Percentiles rank a stretch among this genome's conserved stretches.
These are phyloP conservation scores for Trichophyton simii DNA, from an alignment of 2,329 filamentous ascomycete species.

Conservation along the genomic window DNA sequence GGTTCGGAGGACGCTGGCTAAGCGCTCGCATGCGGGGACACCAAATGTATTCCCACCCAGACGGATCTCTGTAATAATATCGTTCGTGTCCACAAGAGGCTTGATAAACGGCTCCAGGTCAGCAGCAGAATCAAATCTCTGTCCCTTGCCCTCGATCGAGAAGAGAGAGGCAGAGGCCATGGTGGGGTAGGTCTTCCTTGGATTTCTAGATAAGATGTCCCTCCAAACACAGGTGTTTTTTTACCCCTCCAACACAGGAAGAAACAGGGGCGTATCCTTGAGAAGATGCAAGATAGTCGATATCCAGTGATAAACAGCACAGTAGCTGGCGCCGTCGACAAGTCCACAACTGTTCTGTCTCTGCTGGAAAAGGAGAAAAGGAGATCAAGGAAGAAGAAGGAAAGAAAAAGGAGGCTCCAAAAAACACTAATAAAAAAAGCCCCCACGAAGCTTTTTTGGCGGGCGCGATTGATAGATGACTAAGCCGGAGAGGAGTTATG, in stretches of 20 bases:
- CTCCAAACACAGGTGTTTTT: neutral
- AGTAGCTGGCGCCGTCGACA: neutral
- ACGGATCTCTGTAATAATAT: constrained; percentile 67
- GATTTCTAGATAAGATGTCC: neutral
- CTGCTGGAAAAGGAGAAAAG: neutral
- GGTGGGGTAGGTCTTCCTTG: constrained; percentile 21
- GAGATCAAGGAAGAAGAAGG: neutral
- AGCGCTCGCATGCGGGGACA: constrained; percentile 70
- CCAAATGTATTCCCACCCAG: constrained; percentile 88
- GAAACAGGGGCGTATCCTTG: neutral
- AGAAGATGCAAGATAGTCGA: neutral
- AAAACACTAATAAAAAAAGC: neutral
- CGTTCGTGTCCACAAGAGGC: constrained; percentile 54
- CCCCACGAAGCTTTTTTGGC: neutral
- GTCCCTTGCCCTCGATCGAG: constrained; percentile 77
- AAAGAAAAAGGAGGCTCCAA: constrained; percentile 20
- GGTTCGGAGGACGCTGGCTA: constrained; percentile 69
- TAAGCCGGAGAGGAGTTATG: neutral
- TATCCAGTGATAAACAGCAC: neutral
- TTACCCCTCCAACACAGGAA: neutral
- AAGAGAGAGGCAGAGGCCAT: constrained; percentile 49
- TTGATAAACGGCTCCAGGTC: constrained; percentile 78
- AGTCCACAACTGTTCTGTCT: neutral
- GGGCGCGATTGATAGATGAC: neutral
- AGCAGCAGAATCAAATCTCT: constrained; percentile 81